Percentiles rank a stretch among this genome's conserved stretches.
Evolutionary conservation across 805 yeast genomes (phyloP).

Genomic region (Candida suzukii): DNA sequence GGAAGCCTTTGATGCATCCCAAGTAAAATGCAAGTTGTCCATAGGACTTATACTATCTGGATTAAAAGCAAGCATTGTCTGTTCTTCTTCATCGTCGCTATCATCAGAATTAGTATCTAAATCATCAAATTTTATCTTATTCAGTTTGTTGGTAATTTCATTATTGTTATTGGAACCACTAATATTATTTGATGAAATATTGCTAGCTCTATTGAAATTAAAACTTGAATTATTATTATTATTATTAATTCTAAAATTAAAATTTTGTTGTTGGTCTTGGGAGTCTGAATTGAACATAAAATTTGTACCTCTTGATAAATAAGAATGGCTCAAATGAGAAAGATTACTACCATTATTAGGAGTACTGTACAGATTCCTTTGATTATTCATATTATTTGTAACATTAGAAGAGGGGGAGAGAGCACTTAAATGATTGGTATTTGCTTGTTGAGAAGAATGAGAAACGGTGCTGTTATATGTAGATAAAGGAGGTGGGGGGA

Average conservation of each 20-base stretch:
- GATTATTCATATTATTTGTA: neutral
- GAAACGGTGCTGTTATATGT: too few species aligned
- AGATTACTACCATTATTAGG: neutral
- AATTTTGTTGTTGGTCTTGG: neutral
- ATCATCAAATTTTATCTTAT: neutral
- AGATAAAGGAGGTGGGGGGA: too few species aligned
- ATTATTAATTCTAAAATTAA: too few species aligned
- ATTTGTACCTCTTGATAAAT: neutral
- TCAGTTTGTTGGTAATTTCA: neutral
- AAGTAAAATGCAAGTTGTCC: conserved; percentile 24
- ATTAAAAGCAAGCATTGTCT: conserved; percentile 20
- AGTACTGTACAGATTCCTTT: neutral
- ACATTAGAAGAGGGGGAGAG: too few species aligned
- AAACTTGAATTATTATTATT: too few species aligned
- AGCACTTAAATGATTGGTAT: too few species aligned
- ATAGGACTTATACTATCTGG: conserved; percentile 28
- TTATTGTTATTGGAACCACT: neutral
- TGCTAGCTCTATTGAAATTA: too few species aligned
- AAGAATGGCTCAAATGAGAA: neutral
- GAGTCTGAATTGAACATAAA: neutral
- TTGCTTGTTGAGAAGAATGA: too few species aligned
- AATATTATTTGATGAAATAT: too few species aligned
- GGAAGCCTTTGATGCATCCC: conserved; percentile 13
- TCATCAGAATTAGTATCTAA: neutral
- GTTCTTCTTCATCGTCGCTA: conserved; percentile 19